A percentile compares a stretch with the other conserved stretches of the same genome.
Conservation (phyloP, 371 early-diverging fungal species). For the Rhizopus sp. region DNA sequence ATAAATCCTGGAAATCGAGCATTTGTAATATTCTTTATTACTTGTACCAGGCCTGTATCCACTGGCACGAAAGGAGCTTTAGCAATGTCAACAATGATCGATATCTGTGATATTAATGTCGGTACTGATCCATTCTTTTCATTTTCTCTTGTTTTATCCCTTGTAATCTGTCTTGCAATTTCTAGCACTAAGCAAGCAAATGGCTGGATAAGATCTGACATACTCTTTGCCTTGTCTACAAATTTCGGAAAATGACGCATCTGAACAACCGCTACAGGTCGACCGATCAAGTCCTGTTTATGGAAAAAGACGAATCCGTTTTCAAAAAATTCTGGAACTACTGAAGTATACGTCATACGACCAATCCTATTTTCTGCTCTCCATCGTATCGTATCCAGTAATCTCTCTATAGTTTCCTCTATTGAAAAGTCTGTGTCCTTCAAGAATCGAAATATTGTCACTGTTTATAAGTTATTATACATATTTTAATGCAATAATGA, state of each 20-base stretch:
- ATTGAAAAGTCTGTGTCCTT: constrained; percentile 21
- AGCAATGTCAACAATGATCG: constrained; percentile 45
- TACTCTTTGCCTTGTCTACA: constrained; percentile 27
- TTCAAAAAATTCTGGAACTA: constrained; percentile 37
- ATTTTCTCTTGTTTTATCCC: constrained; percentile 38
- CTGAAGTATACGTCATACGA: constrained; percentile 28
- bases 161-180: constrained; percentile 41
- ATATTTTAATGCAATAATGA: not conserved
- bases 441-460: constrained; percentile 28
- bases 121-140: constrained; percentile 9
- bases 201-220: constrained; percentile 40
- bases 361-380: constrained; percentile 29
- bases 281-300: constrained; percentile 41
- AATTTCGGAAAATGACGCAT: constrained; percentile 49
- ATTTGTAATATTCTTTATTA: constrained; percentile 33
- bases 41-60: constrained; percentile 36
- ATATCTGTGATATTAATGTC: constrained; percentile 40
- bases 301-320: constrained; percentile 46
- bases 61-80: constrained; percentile 49
- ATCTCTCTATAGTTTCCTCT: constrained; percentile 17
- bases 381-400: constrained; percentile 48
- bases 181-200: constrained; percentile 54
- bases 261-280: constrained; percentile 46
- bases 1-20: constrained; percentile 44
- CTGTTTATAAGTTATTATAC: constrained; percentile 5